A percentile compares a stretch with the other conserved stretches of the same genome.
Conservation (phyloP, 2,329 filamentous ascomycete genomes). For the Curvularia verruculosa region DNA sequence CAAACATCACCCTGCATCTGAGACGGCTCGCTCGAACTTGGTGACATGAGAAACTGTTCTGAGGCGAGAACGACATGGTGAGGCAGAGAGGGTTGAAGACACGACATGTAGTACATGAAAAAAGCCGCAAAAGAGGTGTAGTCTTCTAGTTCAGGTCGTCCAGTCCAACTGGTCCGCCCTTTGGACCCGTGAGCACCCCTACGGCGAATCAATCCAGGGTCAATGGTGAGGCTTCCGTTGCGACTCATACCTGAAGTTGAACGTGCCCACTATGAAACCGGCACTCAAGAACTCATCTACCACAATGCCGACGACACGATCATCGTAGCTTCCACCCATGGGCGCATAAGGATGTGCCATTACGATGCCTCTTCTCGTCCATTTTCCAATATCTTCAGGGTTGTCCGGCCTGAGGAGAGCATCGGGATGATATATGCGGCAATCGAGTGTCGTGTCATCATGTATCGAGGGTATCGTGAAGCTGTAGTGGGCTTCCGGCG, state of each 20-base stretch:
- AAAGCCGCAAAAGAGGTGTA: constrained; percentile 85
- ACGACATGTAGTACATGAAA: constrained; percentile 73
- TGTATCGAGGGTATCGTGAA: constrained; percentile 86
- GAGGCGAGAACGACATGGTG: constrained; percentile 23
- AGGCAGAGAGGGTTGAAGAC: constrained; percentile 50
- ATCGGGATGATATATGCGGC: constrained; percentile 74
- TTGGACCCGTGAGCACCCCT: constrained; percentile 79
- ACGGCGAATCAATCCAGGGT: constrained; percentile 2
- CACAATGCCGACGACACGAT: constrained; percentile 74
- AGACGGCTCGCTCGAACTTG: constrained; percentile 1
- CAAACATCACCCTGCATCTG: constrained; percentile 5
- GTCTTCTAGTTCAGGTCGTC: constrained; percentile 78
- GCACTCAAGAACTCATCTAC: constrained; percentile 67
- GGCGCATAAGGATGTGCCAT: constrained; percentile 91
- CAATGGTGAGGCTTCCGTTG: neutral
- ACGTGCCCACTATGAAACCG: constrained; percentile 81
- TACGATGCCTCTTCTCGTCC: constrained; percentile 62
- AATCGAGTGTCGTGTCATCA: constrained; percentile 76
- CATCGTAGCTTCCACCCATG: constrained; percentile 83
- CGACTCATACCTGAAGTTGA: constrained; percentile 79
- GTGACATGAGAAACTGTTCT: constrained; percentile 13
- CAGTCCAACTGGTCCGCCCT: constrained; percentile 86
- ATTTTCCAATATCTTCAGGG: constrained; percentile 18
- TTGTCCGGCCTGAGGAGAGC: constrained; percentile 25
- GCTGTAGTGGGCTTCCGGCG: constrained; percentile 52